phyloP scores from a whole-genome alignment of 768 basidiomycete species.

The Leccinum rimulosum region DNA sequence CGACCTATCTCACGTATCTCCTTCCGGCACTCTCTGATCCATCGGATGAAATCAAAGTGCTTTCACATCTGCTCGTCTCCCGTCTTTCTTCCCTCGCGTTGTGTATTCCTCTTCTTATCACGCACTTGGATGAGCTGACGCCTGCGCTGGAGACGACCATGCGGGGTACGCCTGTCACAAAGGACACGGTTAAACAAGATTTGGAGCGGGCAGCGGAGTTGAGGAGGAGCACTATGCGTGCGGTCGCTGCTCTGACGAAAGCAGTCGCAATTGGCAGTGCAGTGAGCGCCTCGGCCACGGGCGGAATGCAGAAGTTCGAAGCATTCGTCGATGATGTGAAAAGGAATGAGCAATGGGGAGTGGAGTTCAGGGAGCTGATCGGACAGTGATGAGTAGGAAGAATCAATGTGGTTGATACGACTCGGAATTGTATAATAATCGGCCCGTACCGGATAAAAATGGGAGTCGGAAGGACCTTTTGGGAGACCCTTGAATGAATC shows the following conservation, averaged over 20 bases:
- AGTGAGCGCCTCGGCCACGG: slow-evolving; percentile 30
- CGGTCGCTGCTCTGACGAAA: slow-evolving; percentile 83
- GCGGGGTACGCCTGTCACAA: slow-evolving; percentile 84
- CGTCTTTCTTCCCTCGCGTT: slow-evolving; percentile 76
- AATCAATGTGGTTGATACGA: not conserved
- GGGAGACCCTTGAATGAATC: not conserved
- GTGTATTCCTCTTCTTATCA: slow-evolving; percentile 35
- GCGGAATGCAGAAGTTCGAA: slow-evolving; percentile 59
- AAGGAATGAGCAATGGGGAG: slow-evolving; percentile 63
- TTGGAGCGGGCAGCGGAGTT: slow-evolving; percentile 85
- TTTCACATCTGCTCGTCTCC: slow-evolving; percentile 94
- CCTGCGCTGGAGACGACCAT: slow-evolving; percentile 85
- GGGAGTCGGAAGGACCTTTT: slow-evolving; percentile 16
- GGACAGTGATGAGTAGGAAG: slow-evolving; percentile 19
- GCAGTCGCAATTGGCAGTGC: slow-evolving; percentile 59
- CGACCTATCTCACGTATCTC: slow-evolving; percentile 79
- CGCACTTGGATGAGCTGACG: slow-evolving; percentile 81
- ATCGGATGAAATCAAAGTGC: slow-evolving; percentile 95
- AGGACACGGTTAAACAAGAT: slow-evolving; percentile 96
- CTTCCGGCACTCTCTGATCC: slow-evolving; percentile 83
- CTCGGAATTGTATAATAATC: not conserved
- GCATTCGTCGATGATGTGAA: slow-evolving; percentile 71
- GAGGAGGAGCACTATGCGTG: slow-evolving; percentile 85
- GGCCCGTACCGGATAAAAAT: not conserved
- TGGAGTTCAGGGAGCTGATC: slow-evolving; percentile 49